A percentile compares a stretch with the other conserved stretches of the same genome.
Conservation (phyloP, 208 protist species). For the Strigomonas galati region DNA sequence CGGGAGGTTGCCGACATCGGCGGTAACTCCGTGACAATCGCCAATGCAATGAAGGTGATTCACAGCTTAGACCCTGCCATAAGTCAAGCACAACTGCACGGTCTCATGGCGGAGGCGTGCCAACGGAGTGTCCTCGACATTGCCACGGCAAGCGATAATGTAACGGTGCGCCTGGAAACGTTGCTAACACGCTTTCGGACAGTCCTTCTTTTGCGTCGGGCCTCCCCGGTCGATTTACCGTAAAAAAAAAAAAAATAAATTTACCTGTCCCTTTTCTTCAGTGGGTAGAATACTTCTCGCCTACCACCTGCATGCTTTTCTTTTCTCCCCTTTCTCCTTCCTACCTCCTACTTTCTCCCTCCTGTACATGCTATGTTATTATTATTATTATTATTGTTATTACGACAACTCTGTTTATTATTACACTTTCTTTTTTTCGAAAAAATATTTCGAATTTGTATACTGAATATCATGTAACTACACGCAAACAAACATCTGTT, state of each 20-base stretch:
- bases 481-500: too few relatives aligned
- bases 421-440: neutral
- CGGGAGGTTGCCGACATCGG: conserved; percentile 39
- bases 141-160: conserved; percentile 33
- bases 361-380: too few relatives aligned
- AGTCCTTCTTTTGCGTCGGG: conserved; percentile 56
- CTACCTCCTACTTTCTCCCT: neutral
- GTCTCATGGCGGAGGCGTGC: conserved; percentile 48
- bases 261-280: too few relatives aligned
- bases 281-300: neutral
- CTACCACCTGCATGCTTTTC: conserved; percentile 8
- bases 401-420: neutral
- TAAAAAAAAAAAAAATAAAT: neutral
- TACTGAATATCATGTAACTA: too few relatives aligned
- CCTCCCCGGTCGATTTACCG: conserved; percentile 23
- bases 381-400: too few relatives aligned
- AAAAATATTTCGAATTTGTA: too few relatives aligned
- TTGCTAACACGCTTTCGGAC: conserved; percentile 57
- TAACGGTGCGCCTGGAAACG: conserved; percentile 38
- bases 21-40: conserved; percentile 36
- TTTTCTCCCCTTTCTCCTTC: neutral
- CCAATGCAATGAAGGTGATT: conserved; percentile 42
- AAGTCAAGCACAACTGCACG: conserved; percentile 40
- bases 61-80: conserved; percentile 37
- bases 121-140: conserved; percentile 66